phyloP scores from a whole-genome alignment of 306 rosid species.

The Vicia villosa region DNA sequence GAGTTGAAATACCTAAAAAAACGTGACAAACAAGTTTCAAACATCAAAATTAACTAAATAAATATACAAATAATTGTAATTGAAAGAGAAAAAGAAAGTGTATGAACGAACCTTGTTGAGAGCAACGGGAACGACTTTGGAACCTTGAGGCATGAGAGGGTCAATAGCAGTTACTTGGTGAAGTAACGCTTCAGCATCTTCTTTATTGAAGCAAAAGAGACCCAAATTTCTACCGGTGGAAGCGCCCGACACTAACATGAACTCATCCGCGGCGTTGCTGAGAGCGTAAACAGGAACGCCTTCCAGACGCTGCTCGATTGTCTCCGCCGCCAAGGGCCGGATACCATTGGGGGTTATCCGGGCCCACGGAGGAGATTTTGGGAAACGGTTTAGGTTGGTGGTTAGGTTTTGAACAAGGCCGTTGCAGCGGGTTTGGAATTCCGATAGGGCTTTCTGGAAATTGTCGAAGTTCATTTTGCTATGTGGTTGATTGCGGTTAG shows the following conservation, averaged over 20 bases:
- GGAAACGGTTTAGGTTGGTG: not conserved
- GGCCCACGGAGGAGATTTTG: constrained; percentile 50
- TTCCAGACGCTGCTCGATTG: constrained; percentile 75
- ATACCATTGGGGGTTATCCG: constrained; percentile 42
- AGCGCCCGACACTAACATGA: constrained; percentile 76
- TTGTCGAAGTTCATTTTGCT: constrained; percentile 33
- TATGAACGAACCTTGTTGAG: constrained; percentile 61
- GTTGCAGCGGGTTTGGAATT: constrained; percentile 19
- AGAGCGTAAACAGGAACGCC: constrained; percentile 96
- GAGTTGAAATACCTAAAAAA: constrained; percentile 77
- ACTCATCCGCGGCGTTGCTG: constrained; percentile 77
- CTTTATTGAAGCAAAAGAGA: constrained; percentile 81
- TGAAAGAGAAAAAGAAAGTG: not conserved
- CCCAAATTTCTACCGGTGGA: constrained; percentile 67
- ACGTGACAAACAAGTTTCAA: not conserved
- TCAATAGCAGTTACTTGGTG: constrained; percentile 63
- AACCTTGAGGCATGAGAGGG: constrained; percentile 61
- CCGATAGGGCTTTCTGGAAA: constrained; percentile 36
- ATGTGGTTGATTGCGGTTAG: not conserved
- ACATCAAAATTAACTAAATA: not conserved
- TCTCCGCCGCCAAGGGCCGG: constrained; percentile 56
- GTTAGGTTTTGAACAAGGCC: constrained; percentile 13
- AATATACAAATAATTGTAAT: not conserved
- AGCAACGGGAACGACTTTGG: constrained; percentile 91
- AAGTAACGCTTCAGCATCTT: constrained; percentile 82